Percentiles rank a stretch among this genome's conserved stretches.
phyloP scores from a whole-genome alignment of 2,329 filamentous ascomycete species.

The Pestalotiopsis sp. region DNA sequence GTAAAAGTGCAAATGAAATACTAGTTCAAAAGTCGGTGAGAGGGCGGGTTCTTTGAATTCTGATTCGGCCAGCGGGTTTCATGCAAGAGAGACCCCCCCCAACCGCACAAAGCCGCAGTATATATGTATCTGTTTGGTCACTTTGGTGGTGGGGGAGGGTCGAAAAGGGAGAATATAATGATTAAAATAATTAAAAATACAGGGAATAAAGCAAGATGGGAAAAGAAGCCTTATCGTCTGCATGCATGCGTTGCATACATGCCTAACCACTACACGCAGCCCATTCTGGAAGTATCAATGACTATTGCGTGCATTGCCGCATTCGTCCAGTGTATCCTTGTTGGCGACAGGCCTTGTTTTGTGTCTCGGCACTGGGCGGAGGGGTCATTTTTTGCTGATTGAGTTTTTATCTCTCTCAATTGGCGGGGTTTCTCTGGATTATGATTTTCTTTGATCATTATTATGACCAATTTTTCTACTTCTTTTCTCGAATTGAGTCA shows the following conservation, averaged over 20 bases:
- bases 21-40: constrained; percentile 8
- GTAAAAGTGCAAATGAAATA: neutral
- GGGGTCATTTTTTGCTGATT: neutral
- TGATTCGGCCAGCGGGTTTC: constrained; percentile 5
- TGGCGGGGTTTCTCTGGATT: neutral
- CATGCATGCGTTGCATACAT: neutral
- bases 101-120: neutral
- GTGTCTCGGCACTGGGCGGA: neutral
- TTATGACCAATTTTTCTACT: too few species aligned
- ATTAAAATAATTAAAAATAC: neutral
- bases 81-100: neutral
- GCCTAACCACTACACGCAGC: neutral
- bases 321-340: neutral
- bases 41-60: neutral
- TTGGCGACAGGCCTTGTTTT: neutral
- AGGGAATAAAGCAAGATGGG: too few species aligned
- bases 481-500: too few species aligned
- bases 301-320: neutral
- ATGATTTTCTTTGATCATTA: too few species aligned
- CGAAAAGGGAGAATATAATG: neutral
- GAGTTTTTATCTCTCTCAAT: neutral
- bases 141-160: neutral
- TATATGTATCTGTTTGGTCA: neutral
- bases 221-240: neutral
- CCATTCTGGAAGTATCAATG: neutral